A percentile compares a stretch with the other conserved stretches of the same genome.
Conservation (phyloP, 2,329 filamentous ascomycete species). For the Malbranchea cinnamomea region DNA sequence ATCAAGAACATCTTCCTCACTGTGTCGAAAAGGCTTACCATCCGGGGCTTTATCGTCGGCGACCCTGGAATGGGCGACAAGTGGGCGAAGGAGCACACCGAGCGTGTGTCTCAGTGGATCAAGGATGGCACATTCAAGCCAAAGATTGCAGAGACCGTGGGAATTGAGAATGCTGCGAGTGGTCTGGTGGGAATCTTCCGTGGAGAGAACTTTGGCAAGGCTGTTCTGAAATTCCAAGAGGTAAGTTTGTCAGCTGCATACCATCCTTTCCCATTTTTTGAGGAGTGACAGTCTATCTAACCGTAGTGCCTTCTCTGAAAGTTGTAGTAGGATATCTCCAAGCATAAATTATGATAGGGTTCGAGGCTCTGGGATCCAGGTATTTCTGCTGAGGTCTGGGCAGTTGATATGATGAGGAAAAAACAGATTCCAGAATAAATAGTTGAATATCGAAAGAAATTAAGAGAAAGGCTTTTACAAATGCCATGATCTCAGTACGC, state of each 20-base stretch:
- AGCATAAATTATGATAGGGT: not conserved
- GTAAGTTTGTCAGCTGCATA: too few relatives aligned
- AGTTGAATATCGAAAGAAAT: conserved; percentile 1
- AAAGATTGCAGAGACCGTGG: conserved; percentile 52
- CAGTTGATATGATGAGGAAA: not conserved
- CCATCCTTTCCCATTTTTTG: too few relatives aligned
- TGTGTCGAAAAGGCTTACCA: conserved; percentile 49
- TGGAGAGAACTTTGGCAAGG: conserved; percentile 79
- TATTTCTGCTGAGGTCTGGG: not conserved
- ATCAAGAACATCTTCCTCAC: conserved; percentile 51
- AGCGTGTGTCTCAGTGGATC: conserved; percentile 63
- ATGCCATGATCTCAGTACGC: too few relatives aligned
- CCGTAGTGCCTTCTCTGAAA: too few relatives aligned
- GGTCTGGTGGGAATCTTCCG: conserved; percentile 60
- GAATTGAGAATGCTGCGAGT: conserved; percentile 62
- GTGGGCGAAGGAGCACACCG: conserved; percentile 56
- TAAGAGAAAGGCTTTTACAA: too few relatives aligned
- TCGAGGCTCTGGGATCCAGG: not conserved
- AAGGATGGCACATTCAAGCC: conserved; percentile 60
- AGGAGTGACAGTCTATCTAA: too few relatives aligned
- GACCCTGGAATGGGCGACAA: conserved; percentile 51
- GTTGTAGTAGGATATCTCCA: not conserved
- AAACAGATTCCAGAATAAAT: too few relatives aligned
- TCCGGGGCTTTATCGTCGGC: conserved; percentile 63
- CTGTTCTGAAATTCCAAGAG: conserved; percentile 53